Percentiles rank a stretch among this genome's conserved stretches.
Conservation (phyloP, 2,329 filamentous ascomycete genomes). For the Exophiala calicioides region DNA sequence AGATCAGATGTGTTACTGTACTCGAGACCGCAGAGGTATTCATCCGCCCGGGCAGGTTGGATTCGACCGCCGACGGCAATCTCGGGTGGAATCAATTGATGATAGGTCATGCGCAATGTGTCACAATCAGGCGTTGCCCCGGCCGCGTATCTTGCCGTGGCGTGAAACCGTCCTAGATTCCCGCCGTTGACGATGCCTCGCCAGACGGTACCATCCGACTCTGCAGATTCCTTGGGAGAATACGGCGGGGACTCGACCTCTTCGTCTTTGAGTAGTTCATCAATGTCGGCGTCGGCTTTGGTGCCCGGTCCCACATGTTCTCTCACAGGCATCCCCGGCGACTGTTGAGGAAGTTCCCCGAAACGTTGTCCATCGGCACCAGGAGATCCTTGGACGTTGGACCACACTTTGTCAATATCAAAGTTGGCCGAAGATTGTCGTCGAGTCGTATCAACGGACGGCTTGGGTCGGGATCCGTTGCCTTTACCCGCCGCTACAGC, state of each 20-base stretch:
- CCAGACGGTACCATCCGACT: slow-evolving; percentile 75
- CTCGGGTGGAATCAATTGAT: slow-evolving; percentile 68
- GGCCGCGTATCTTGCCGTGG: slow-evolving; percentile 78
- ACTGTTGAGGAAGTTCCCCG: slow-evolving; percentile 49
- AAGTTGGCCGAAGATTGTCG: slow-evolving; percentile 64
- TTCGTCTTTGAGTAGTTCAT: slow-evolving; percentile 80
- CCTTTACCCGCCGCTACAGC: slow-evolving; percentile 4
- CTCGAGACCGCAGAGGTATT: slow-evolving; percentile 84
- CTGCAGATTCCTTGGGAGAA: slow-evolving; percentile 72
- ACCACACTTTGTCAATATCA: slow-evolving; percentile 84
- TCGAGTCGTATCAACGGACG: slow-evolving; percentile 47
- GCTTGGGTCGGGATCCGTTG: slow-evolving; percentile 36
- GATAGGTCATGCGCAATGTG: slow-evolving; percentile 57
- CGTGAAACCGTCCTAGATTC: slow-evolving; percentile 71
- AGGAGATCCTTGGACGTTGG: slow-evolving; percentile 62
- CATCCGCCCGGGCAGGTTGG: slow-evolving; percentile 76
- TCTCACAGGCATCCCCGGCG: slow-evolving; percentile 36
- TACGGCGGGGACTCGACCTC: slow-evolving; percentile 80
- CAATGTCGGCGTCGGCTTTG: slow-evolving; percentile 79
- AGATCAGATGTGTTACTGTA: slow-evolving; percentile 83
- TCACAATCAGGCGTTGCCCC: slow-evolving; percentile 63
- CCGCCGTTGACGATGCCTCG: slow-evolving; percentile 75
- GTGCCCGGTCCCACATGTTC: slow-evolving; percentile 49
- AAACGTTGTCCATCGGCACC: slow-evolving; percentile 42
- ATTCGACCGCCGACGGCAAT: slow-evolving; percentile 70